phyloP scores from a whole-genome alignment of 164 flowering plant species.

The Echeveria elegans region DNA sequence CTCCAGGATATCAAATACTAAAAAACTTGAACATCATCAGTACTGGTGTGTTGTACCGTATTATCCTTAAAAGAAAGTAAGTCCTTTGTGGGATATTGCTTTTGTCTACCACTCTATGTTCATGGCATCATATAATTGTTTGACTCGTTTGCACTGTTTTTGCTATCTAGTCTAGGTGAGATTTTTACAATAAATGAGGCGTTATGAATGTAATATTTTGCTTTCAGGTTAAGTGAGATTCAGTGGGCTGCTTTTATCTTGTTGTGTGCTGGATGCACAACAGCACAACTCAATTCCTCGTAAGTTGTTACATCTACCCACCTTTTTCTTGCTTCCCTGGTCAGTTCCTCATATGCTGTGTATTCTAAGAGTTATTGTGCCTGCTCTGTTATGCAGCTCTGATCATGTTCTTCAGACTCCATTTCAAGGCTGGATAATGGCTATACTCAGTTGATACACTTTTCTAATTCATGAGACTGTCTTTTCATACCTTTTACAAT shows the following conservation, averaged over 20 bases:
- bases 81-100: slow-evolving; percentile 8
- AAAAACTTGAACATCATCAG: slow-evolving; percentile 94
- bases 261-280: slow-evolving; percentile 87
- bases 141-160: neutral
- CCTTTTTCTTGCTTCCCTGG: too few relatives aligned
- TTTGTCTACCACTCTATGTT: neutral
- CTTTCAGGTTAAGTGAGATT: slow-evolving; percentile 78
- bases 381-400: slow-evolving; percentile 61
- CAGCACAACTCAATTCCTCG: slow-evolving; percentile 87
- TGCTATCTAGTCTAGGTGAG: neutral
- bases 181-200: neutral
- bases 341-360: too few relatives aligned
- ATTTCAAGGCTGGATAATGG: slow-evolving; percentile 91
- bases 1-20: slow-evolving; percentile 92
- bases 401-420: slow-evolving; percentile 94
- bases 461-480: slow-evolving; percentile 1
- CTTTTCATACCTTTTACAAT: neutral
- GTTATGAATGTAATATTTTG: neutral
- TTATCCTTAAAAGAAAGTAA: slow-evolving; percentile 87
- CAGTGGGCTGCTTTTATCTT: slow-evolving; percentile 98
- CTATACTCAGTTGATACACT: slow-evolving; percentile 60
- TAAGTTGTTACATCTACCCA: slow-evolving; percentile 23
- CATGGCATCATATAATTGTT: neutral
- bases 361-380: too few relatives aligned
- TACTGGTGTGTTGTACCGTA: slow-evolving; percentile 84